Evolutionary conservation across 495 filamentous ascomycete genomes (phyloP).

Genomic region (Lophiostoma macrostomum): DNA sequence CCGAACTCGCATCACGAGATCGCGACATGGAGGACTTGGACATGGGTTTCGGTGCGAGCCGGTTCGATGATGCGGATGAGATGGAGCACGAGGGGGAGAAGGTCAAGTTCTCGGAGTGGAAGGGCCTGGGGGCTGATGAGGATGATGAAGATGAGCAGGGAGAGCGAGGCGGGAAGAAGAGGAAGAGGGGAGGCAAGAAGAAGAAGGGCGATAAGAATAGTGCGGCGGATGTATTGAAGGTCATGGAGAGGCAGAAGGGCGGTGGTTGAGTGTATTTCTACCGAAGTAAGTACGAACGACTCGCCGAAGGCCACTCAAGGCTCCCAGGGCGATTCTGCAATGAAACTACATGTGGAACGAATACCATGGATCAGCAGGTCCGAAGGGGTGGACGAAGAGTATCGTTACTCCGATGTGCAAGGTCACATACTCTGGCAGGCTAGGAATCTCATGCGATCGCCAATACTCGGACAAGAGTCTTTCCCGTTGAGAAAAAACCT

Average conservation of each 20-base stretch:
- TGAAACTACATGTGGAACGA: too few species aligned
- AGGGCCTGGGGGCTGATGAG: conserved; percentile 42
- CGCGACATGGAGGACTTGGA: conserved; percentile 92
- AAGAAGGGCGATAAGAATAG: conserved; percentile 80
- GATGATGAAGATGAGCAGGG: conserved; percentile 53
- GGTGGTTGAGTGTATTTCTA: too few species aligned
- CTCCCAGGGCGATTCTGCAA: too few species aligned
- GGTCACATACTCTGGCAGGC: too few species aligned
- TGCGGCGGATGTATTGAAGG: conserved; percentile 73
- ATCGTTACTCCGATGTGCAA: too few species aligned
- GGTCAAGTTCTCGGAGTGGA: conserved; percentile 67
- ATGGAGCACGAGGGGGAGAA: conserved; percentile 55
- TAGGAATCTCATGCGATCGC: too few species aligned
- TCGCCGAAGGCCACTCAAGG: too few species aligned
- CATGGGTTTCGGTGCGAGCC: conserved; percentile 84
- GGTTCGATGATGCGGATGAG: conserved; percentile 78
- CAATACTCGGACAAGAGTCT: neutral
- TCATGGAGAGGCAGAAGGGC: conserved; percentile 66
- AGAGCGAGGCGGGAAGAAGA: conserved; percentile 56
- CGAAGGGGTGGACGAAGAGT: too few species aligned
- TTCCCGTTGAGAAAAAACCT: conserved; percentile 2
- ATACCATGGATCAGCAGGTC: too few species aligned
- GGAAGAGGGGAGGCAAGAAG: conserved; percentile 83
- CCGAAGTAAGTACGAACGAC: too few species aligned
- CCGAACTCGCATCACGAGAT: conserved; percentile 71